These are phyloP conservation scores for Eucalyptus curtisii DNA, from an alignment of 345 rosid species.

Conservation along the genomic window DNA sequence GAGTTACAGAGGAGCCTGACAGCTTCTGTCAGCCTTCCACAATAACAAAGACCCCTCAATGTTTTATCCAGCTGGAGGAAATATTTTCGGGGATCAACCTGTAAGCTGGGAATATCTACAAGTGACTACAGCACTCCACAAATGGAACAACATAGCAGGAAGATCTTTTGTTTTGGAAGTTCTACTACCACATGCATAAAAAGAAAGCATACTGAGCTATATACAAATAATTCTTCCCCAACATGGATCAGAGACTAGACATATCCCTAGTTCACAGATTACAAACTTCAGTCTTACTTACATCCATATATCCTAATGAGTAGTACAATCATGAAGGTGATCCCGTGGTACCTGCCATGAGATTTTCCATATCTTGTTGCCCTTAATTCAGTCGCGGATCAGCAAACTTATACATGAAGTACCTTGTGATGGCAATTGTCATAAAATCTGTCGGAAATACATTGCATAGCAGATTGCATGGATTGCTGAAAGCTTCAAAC, in stretches of 20 bases:
- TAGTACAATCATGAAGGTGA: not conserved
- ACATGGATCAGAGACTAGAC: not conserved
- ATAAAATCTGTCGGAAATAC: not conserved
- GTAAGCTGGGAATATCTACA: constrained; percentile 49
- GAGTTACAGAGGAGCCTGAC: constrained; percentile 37
- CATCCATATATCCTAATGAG: not conserved
- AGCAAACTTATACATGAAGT: not conserved
- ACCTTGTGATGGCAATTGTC: not conserved
- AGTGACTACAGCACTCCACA: constrained; percentile 2
- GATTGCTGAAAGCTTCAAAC: not conserved
- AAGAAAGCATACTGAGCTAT: not conserved
- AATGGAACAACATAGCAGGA: not conserved
- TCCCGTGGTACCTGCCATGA: not conserved
- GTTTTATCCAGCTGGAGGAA: constrained; percentile 29
- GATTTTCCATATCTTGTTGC: not conserved
- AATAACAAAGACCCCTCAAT: constrained; percentile 41
- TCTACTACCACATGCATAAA: not conserved
- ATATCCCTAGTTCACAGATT: not conserved
- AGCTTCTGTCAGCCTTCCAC: constrained; percentile 61
- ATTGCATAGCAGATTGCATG: not conserved
- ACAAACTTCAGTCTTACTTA: not conserved
- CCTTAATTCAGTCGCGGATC: not conserved
- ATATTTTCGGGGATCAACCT: constrained; percentile 34
- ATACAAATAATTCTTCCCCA: not conserved
- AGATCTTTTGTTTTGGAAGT: not conserved